phyloP scores from a whole-genome alignment of 2,329 filamentous ascomycete species.

The Colletotrichum magnum region DNA sequence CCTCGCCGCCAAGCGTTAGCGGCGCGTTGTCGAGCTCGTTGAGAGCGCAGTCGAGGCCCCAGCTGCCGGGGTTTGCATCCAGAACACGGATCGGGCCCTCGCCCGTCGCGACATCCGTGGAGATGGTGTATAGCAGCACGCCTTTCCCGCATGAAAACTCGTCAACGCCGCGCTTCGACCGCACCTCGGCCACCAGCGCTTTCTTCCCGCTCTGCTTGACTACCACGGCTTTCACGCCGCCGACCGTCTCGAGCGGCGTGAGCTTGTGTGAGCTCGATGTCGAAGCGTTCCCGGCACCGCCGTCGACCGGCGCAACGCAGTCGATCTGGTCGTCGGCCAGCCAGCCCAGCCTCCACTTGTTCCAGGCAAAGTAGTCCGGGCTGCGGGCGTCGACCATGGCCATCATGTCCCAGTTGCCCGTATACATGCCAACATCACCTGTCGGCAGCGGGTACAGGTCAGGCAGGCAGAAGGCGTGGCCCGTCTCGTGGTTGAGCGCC shows the following conservation, averaged over 20 bases:
- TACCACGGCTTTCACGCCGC: conserved; percentile 48
- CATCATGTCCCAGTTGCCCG: conserved; percentile 56
- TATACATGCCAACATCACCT: conserved; percentile 47
- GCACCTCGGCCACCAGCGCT: conserved; percentile 51
- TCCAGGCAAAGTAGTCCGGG: conserved; percentile 55
- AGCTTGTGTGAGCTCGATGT: conserved; percentile 46
- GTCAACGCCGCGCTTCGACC: conserved; percentile 46
- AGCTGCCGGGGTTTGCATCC: conserved; percentile 47
- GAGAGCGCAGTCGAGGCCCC: conserved; percentile 45
- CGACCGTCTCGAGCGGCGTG: conserved; percentile 42
- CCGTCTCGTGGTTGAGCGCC: conserved; percentile 55
- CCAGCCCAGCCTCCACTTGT: conserved; percentile 57
- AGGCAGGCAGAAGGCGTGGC: conserved; percentile 55
- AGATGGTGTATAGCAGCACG: conserved; percentile 53
- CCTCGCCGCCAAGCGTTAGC: conserved; percentile 34
- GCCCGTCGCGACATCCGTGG: conserved; percentile 47
- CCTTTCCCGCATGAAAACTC: conserved; percentile 48
- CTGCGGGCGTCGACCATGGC: conserved; percentile 51
- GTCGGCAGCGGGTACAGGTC: conserved; percentile 52
- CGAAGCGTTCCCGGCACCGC: background rate
- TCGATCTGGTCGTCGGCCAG: conserved; percentile 50
- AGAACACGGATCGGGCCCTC: conserved; percentile 51
- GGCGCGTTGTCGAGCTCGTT: conserved; percentile 51
- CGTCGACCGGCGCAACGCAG: conserved; percentile 46
- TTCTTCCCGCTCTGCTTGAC: conserved; percentile 44